Conservation (phyloP, 306 rosid genomes). For the Glycine latifolia region DNA sequence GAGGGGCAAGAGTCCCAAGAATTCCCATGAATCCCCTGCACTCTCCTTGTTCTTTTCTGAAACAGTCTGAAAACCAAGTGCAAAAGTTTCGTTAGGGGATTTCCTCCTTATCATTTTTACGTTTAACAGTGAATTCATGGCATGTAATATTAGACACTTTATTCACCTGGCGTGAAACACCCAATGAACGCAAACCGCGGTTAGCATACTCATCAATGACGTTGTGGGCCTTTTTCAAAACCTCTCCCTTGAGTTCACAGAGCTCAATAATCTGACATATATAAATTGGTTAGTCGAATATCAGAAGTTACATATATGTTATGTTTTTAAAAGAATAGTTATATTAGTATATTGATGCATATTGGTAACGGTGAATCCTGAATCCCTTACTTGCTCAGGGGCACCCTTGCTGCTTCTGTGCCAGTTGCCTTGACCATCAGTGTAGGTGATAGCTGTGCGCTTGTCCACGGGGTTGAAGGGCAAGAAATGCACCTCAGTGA, state of each 20-base stretch:
- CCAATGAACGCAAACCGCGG: constrained; percentile 89
- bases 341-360: background rate
- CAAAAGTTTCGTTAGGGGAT: constrained; percentile 2
- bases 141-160: background rate
- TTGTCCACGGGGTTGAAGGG: constrained; percentile 93
- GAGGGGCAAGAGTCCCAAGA: constrained; percentile 86
- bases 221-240: constrained; percentile 59
- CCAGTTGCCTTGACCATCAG: constrained; percentile 70
- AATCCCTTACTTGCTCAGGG: constrained; percentile 79
- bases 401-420: constrained; percentile 93
- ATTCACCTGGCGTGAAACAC: constrained; percentile 73
- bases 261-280: constrained; percentile 77
- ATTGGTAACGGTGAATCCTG: background rate
- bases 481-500: constrained; percentile 87
- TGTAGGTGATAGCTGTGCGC: constrained; percentile 88
- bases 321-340: background rate
- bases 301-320: background rate
- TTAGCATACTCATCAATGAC: constrained; percentile 74
- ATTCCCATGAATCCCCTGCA: constrained; percentile 81
- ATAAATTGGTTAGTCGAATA: constrained; percentile 17
- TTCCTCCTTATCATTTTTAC: background rate
- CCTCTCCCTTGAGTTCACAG: constrained; percentile 70
- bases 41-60: constrained; percentile 79
- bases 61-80: constrained; percentile 59
- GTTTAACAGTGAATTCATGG: background rate